Evolutionary conservation across 2,329 filamentous ascomycete genomes (phyloP).

Genomic region (Aspergillus quadrilineatus): DNA sequence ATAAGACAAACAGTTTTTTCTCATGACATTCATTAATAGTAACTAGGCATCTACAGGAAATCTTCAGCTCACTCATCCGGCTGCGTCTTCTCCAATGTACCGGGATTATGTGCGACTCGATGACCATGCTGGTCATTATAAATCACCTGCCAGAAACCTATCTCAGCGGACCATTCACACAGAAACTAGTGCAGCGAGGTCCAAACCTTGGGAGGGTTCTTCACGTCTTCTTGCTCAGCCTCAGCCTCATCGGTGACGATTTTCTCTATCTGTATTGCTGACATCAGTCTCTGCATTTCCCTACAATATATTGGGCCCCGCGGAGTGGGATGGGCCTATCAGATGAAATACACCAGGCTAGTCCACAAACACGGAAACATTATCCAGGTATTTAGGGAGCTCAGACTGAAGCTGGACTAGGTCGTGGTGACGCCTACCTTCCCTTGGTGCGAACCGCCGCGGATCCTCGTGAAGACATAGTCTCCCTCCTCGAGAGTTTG

Average conservation of each 20-base stretch:
- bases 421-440: conserved; percentile 17
- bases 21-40: too few species aligned
- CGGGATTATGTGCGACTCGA: conserved; percentile 27
- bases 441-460: conserved; percentile 25
- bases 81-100: conserved; percentile 21
- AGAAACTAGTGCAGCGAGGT: background rate
- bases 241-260: conserved; percentile 25
- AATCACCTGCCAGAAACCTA: conserved; percentile 20
- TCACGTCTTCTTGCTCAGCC: conserved; percentile 25
- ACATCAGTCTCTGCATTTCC: background rate
- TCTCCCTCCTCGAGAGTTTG: conserved; percentile 25
- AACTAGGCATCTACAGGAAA: too few species aligned
- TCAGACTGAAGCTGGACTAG: background rate
- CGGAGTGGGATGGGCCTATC: too few species aligned
- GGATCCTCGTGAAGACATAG: conserved; percentile 23
- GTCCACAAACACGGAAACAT: background rate
- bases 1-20: too few species aligned
- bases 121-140: conserved; percentile 31
- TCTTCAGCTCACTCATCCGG: background rate
- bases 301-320: background rate
- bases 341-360: too few species aligned
- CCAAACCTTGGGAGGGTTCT: conserved; percentile 26
- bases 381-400: background rate
- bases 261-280: conserved; percentile 14
- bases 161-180: too few species aligned